Conservation (phyloP, 78 protist genomes). For the Polysphondylium violaceum region DNA sequence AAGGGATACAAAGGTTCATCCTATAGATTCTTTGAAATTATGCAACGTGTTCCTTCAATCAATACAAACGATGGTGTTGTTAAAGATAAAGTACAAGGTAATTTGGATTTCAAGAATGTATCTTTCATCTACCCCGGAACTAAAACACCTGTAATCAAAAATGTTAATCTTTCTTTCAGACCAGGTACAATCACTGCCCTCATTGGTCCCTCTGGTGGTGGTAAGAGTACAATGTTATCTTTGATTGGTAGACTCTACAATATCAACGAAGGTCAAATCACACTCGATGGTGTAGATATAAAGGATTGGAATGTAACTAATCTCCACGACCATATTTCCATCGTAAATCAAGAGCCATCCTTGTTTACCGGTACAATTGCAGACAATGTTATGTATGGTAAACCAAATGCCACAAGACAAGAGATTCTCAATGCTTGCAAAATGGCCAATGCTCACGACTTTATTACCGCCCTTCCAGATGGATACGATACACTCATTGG, state of each 20-base stretch:
- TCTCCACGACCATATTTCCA: slow-evolving; percentile 75
- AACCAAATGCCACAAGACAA: slow-evolving; percentile 30
- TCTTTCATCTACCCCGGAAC: slow-evolving; percentile 16
- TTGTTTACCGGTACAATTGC: slow-evolving; percentile 89
- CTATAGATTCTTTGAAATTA: slow-evolving; percentile 59
- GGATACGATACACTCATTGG: slow-evolving; percentile 92
- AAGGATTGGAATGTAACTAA: slow-evolving; percentile 28
- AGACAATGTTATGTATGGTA: slow-evolving; percentile 91
- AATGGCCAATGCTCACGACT: slow-evolving; percentile 94
- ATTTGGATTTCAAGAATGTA: slow-evolving; percentile 21
- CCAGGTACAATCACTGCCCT: slow-evolving; percentile 65
- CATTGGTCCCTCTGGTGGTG: slow-evolving; percentile 72
- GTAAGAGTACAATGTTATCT: slow-evolving; percentile 64
- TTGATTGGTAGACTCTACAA: slow-evolving; percentile 44
- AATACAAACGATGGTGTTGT: slow-evolving; percentile 33
- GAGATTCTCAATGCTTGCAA: slow-evolving; percentile 40
- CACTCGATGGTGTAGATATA: slow-evolving; percentile 85
- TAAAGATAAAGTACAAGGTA: slow-evolving; percentile 7
- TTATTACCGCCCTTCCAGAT: slow-evolving; percentile 81
- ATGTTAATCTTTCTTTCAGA: slow-evolving; percentile 10
- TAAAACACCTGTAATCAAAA: not conserved
- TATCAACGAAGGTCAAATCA: slow-evolving; percentile 71
- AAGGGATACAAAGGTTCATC: slow-evolving; percentile 33
- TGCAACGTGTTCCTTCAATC: slow-evolving; percentile 57
- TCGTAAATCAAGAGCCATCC: slow-evolving; percentile 91